Evolutionary conservation across 139 green algal species (phyloP).

Genomic region (Zygnema circumcarinatum): DNA sequence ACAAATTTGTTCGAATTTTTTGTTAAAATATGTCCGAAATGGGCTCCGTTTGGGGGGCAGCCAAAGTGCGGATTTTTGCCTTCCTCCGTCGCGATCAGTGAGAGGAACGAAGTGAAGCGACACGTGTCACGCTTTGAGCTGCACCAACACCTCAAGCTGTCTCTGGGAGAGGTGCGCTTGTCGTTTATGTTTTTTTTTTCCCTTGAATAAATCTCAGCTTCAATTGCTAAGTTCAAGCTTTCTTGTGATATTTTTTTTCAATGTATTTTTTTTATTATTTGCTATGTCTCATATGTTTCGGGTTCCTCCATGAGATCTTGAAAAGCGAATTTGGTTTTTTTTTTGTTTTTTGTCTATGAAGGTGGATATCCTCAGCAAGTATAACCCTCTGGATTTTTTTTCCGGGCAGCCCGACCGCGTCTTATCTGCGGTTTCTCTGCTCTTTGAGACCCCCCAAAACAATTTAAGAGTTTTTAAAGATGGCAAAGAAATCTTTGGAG

Average conservation of each 20-base stretch:
- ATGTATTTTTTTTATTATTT: neutral
- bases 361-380: constrained; percentile 63
- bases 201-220: no score
- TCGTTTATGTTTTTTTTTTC: neutral
- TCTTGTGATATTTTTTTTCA: neutral
- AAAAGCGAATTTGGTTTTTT: neutral
- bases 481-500: constrained; percentile 53
- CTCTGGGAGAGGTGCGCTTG: constrained; percentile 13
- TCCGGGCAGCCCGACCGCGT: constrained; percentile 64
- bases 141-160: constrained; percentile 48
- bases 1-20: no score
- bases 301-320: no score
- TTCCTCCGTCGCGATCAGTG: neutral
- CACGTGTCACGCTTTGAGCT: constrained; percentile 25
- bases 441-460: constrained; percentile 74
- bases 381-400: constrained; percentile 84
- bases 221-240: neutral
- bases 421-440: constrained; percentile 49
- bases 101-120: constrained; percentile 26
- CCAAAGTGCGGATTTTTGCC: constrained; percentile 32
- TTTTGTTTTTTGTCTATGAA: neutral
- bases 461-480: constrained; percentile 79
- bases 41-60: no score
- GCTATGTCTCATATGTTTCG: no score
- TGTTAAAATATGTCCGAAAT: no score